A percentile compares a stretch with the other conserved stretches of the same genome.
phyloP scores from a whole-genome alignment of 106 monocot species.

The Xerophyta viscosa region DNA sequence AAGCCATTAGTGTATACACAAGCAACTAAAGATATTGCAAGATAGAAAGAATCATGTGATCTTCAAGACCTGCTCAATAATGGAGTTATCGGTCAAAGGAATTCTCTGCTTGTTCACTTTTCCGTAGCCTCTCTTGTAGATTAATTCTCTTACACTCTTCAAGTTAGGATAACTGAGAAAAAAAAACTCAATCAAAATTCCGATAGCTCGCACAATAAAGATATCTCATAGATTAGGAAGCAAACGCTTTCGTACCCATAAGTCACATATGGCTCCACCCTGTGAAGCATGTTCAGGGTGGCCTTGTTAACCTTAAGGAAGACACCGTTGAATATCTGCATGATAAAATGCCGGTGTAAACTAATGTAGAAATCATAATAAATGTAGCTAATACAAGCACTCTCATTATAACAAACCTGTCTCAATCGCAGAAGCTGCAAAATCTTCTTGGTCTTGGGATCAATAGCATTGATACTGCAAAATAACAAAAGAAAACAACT shows the following conservation, averaged over 20 bases:
- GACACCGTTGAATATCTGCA: constrained; percentile 61
- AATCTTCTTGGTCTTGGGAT: constrained; percentile 30
- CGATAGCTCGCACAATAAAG: background rate
- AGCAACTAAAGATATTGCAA: background rate
- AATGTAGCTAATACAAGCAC: too few relatives aligned
- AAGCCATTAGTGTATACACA: too few relatives aligned
- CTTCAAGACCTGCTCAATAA: constrained; percentile 30
- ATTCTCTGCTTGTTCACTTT: constrained; percentile 42
- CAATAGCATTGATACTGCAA: constrained; percentile 38
- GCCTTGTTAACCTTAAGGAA: constrained; percentile 72
- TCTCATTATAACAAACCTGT: constrained; percentile 27
- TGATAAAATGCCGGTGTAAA: too few relatives aligned
- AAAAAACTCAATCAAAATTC: background rate
- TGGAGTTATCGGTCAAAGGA: constrained; percentile 27
- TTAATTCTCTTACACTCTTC: constrained; percentile 36
- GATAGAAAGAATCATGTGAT: background rate
- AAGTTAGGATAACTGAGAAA: constrained; percentile 31
- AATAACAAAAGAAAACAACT: too few relatives aligned
- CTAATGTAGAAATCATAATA: background rate
- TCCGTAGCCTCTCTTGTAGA: constrained; percentile 40
- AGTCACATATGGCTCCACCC: constrained; percentile 66
- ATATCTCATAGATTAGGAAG: too few relatives aligned
- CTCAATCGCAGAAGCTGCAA: constrained; percentile 38
- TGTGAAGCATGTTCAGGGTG: constrained; percentile 48
- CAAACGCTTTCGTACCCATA: constrained; percentile 43